A percentile compares a stretch with the other conserved stretches of the same genome.
Evolutionary conservation across 192 early-diverging fungal species (phyloP).

Genomic region (Backusella parvicylindrica): DNA sequence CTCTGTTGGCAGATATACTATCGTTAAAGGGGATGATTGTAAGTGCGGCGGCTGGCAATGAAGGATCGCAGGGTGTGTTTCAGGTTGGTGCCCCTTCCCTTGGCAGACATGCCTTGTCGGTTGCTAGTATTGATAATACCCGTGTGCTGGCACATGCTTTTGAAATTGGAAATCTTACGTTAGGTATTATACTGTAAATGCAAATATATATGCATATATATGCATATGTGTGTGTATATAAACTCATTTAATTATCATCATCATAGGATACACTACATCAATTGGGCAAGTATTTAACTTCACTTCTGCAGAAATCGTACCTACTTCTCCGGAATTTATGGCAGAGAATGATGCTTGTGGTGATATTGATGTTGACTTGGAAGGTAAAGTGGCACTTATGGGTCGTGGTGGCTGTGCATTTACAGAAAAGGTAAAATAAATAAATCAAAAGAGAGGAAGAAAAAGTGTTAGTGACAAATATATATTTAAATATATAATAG

Average conservation of each 20-base stretch:
- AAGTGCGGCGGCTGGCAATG: constrained; percentile 72
- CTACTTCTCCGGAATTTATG: constrained; percentile 34
- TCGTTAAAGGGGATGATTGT: constrained; percentile 54
- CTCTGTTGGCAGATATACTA: constrained; percentile 43
- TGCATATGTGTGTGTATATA: too few species aligned
- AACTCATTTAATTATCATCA: too few species aligned
- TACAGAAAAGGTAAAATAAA: constrained; percentile 33
- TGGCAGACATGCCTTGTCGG: constrained; percentile 48
- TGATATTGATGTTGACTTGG: constrained; percentile 4
- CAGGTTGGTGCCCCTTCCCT: constrained; percentile 48
- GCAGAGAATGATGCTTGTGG: constrained; percentile 50
- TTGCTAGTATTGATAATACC: constrained; percentile 56
- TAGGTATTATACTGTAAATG: too few species aligned
- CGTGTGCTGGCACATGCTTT: constrained; percentile 18
- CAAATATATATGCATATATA: too few species aligned
- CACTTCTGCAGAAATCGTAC: constrained; percentile 28
- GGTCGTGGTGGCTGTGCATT: constrained; percentile 46
- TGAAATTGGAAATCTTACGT: neutral
- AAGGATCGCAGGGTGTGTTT: constrained; percentile 57
- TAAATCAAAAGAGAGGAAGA: neutral
- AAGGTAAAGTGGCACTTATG: constrained; percentile 43
- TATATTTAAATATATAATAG: constrained; percentile 1
- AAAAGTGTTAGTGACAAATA: neutral
- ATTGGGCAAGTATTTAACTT: constrained; percentile 19
- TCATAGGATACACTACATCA: constrained; percentile 20